A percentile compares a stretch with the other conserved stretches of the same genome.
Conservation (phyloP, 331 rosid species). For the Rhamnella rubrinervis region DNA sequence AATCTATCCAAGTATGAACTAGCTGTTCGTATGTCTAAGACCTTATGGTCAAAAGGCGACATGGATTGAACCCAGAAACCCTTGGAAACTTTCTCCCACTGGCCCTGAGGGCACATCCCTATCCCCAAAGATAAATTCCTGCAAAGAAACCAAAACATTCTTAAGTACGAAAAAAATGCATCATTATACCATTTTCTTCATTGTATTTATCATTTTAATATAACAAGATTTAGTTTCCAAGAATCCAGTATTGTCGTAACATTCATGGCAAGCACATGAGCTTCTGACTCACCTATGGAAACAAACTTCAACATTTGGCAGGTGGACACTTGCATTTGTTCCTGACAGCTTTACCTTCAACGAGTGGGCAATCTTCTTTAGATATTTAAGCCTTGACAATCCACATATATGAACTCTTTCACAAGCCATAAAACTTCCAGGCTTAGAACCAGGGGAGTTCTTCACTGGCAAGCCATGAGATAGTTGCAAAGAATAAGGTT, state of each 20-base stretch:
- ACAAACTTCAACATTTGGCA: constrained; percentile 66
- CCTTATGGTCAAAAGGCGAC: constrained; percentile 82
- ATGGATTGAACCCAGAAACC: constrained; percentile 71
- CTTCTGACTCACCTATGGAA: constrained; percentile 69
- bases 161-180: not conserved
- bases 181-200: not conserved
- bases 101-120: constrained; percentile 80
- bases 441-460: constrained; percentile 67
- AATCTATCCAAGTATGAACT: constrained; percentile 59
- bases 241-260: not conserved
- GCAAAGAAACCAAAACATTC: constrained; percentile 23
- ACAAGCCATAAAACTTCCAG: constrained; percentile 51
- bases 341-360: constrained; percentile 61
- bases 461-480: constrained; percentile 53
- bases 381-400: constrained; percentile 59
- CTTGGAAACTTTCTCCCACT: constrained; percentile 83
- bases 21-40: constrained; percentile 66
- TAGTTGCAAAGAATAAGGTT: constrained; percentile 48
- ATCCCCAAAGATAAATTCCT: constrained; percentile 69
- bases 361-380: constrained; percentile 58
- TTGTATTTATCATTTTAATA: not conserved
- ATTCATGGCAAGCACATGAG: not conserved
- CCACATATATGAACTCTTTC: constrained; percentile 73
- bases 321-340: constrained; percentile 32
- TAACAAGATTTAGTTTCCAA: no score